Percentiles rank a stretch among this genome's conserved stretches.
Conservation (phyloP, 176 grass and related monocot genomes). For the Raddia distichophylla region DNA sequence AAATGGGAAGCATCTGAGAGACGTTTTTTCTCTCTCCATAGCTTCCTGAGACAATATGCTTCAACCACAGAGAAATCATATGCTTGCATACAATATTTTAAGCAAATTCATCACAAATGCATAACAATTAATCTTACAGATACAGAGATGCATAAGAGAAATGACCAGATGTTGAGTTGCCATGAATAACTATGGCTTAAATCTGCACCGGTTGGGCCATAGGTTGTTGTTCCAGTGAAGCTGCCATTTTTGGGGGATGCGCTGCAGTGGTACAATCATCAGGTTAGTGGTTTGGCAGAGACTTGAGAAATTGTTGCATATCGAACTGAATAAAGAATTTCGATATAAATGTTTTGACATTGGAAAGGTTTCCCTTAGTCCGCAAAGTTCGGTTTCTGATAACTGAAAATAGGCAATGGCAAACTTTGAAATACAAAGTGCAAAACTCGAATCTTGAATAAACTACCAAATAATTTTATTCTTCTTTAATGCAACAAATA, state of each 20-base stretch:
- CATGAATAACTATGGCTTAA: conserved; percentile 39
- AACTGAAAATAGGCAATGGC: background rate
- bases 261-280: conserved; percentile 31
- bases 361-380: background rate
- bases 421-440: background rate
- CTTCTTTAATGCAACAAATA: conserved; percentile 14
- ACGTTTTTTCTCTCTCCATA: background rate
- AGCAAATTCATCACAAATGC: conserved; percentile 16
- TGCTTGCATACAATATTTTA: background rate
- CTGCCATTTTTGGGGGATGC: conserved; percentile 56
- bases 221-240: conserved; percentile 56
- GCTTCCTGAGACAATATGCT: background rate
- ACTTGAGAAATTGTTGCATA: background rate
- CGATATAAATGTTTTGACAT: background rate
- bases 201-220: conserved; percentile 27
- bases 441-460: conserved; percentile 5
- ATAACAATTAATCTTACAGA: conserved; percentile 11
- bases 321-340: background rate
- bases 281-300: background rate
- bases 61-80: conserved; percentile 5
- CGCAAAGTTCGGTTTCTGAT: background rate
- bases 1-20: background rate
- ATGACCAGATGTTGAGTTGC: conserved; percentile 13
- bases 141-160: conserved; percentile 32
- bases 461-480: background rate